Base-by-base conservation (phyloP, 2,329 filamentous ascomycete species). In the Talaromyces funiculosus region DNA sequence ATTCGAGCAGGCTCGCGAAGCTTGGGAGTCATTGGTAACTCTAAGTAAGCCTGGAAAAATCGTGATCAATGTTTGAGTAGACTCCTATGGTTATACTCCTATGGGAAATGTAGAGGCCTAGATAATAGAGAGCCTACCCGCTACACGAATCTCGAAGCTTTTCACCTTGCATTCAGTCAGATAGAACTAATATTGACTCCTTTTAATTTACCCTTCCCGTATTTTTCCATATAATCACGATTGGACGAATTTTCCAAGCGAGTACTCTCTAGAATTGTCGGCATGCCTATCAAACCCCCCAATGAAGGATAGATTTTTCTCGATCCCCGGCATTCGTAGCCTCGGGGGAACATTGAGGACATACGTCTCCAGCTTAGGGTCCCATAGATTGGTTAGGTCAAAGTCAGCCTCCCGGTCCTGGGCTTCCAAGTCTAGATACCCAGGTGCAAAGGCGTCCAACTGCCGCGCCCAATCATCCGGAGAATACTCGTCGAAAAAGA, bases 41-140 rank as follows among this genome's bases (percentile, higher is more conserved):
- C 53, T 40, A 22, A n/a, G 20, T 3, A 7, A 40, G 1, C 18
- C 53, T 2, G 53, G 53, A 6, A 54, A 54, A 18, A 45, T 45
- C 47, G 54, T 49, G 16, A 43, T 57, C n/a, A 45, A 57, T 7
- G 26, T 51, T n/a, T n/a, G n/a, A n/a, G n/a, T n/a, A n/a, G n/a
- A n/a, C n/a, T n/a, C n/a, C n/a, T n/a, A n/a, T n/a, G n/a, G n/a
- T n/a, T n/a, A n/a, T n/a, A n/a, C n/a, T n/a, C n/a, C n/a, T n/a
- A n/a, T n/a, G n/a, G n/a, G n/a, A n/a, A n/a, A n/a, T n/a, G n/a
- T n/a, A n/a, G n/a, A n/a, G n/a, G n/a, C n/a, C n/a, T 22, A 20
- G 38, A 42, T 42, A 6, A 42, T 12, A 22, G 40, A 18, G 18
- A 42, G 18, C 4, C 40, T 22, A 42, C 10, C 38, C 18, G 38